Evolutionary conservation across 2,329 filamentous ascomycete species (phyloP).

Genomic region (Dendrostoma leiphaemia): DNA sequence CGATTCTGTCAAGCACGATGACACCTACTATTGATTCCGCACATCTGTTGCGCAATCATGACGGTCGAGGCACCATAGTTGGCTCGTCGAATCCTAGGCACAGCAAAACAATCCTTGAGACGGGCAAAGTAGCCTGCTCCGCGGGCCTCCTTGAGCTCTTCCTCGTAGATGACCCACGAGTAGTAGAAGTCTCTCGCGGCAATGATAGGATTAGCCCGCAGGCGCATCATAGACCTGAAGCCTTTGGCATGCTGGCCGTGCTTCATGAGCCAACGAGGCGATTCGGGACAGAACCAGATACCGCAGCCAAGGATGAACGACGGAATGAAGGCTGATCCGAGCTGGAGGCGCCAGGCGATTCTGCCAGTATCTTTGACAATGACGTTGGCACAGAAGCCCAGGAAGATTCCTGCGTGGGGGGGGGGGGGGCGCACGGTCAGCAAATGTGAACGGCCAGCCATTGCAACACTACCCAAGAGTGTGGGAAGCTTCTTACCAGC

Average conservation of each 20-base stretch:
- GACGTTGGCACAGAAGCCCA: conserved; percentile 61
- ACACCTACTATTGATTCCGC: conserved; percentile 55
- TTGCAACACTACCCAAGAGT: no score
- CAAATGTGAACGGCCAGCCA: no score
- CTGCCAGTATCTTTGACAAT: conserved; percentile 47
- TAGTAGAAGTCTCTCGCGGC: conserved; percentile 62
- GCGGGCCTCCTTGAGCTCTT: conserved; percentile 37
- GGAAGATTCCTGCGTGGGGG: conserved; percentile 43
- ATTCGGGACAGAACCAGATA: conserved; percentile 67
- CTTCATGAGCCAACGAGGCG: conserved; percentile 65
- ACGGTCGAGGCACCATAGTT: conserved; percentile 75
- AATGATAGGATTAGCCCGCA: conserved; percentile 55
- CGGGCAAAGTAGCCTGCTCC: conserved; percentile 58
- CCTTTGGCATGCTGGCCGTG: conserved; percentile 62
- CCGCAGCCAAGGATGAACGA: conserved; percentile 55
- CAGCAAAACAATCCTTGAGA: conserved; percentile 65
- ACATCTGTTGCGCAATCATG: conserved; percentile 69
- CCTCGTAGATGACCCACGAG: conserved; percentile 59
- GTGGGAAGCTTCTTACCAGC: not conserved
- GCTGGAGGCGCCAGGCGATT: conserved; percentile 61
- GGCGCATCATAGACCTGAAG: conserved; percentile 50
- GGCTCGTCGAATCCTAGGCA: conserved; percentile 68
- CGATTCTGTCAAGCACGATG: no score
- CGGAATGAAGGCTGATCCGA: conserved; percentile 62
- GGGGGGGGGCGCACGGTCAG: not conserved